Base-by-base conservation (phyloP, 192 early-diverging fungal species). In the Umbelopsis vinacea region DNA sequence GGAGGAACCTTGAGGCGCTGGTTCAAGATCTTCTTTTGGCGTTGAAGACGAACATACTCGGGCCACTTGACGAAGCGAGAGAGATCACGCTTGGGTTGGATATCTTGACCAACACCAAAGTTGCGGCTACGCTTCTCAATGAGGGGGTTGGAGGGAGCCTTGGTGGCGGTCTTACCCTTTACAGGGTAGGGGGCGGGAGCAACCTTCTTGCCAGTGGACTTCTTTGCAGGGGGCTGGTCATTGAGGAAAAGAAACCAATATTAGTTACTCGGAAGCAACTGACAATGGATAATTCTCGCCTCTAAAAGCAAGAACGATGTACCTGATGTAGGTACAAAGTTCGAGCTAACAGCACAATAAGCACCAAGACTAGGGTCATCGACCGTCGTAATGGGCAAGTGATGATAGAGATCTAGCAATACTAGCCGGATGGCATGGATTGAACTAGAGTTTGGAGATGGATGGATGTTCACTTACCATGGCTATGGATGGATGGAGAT, bases 1-100 rank as follows among this genome's bases (percentile, higher is more conserved):
- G 97, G 97, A 71, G 97, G 97, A 45, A 99, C 97, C 94, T 97
- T 97, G 77, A 99, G 89, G 85, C 97, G 94, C 88, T 94, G 92
- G 81, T 92, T 87, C 69, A 99, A 90, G 86, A 99, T 94, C 85
- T 92, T 90, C 85, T 92, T 92, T 86, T 99, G 97, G 82, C 97
- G 92, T 91, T 99, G 97, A 66, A 97, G 94, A 69, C 92, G 95
- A 76, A 98, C 92, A 83, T 98, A 98, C 80, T 96, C 89, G 80
- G 97, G 97, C 97, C 96, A 97, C 86, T 96, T 96, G 82, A 95
- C 92, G 83, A 93, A 98, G 85, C 96, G 94, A 74, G 93, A 89
- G 48, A 98, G 86, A 85, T 98, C 91, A 81, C 91, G 89, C 77
- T 86, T 88, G 79, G 96, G 97, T 88, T 96, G 96, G 84, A 98